phyloP scores from a whole-genome alignment of 2,329 filamentous ascomycete species.

The Exophiala xenobiotica region DNA sequence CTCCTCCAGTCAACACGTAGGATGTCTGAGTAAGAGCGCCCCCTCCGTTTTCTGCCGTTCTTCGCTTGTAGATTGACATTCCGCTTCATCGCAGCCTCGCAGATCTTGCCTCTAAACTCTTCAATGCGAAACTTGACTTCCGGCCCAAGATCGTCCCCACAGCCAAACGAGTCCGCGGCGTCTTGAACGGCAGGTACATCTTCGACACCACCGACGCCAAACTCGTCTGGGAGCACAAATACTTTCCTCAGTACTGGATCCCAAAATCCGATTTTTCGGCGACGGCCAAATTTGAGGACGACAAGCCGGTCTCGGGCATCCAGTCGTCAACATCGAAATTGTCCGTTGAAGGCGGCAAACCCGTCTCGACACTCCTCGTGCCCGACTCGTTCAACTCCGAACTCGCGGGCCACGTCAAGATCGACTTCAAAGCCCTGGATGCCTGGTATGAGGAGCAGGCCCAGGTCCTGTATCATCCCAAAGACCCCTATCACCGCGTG shows the following conservation, averaged over 20 bases:
- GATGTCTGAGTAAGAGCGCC: constrained; percentile 17
- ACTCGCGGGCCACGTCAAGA: constrained; percentile 29
- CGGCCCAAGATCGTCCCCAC: constrained; percentile 25
- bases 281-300: constrained; percentile 28
- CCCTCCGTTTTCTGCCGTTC: not conserved
- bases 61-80: not conserved
- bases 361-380: constrained; percentile 21
- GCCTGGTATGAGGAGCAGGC: constrained; percentile 31
- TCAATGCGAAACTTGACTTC: constrained; percentile 21
- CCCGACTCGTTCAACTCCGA: constrained; percentile 25
- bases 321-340: constrained; percentile 23
- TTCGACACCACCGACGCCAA: constrained; percentile 30
- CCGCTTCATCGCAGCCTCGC: constrained; percentile 15
- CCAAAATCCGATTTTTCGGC: constrained; percentile 19
- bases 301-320: constrained; percentile 27
- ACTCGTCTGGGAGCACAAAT: constrained; percentile 31
- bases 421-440: constrained; percentile 30
- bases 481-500: constrained; percentile 31
- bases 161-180: constrained; percentile 29
- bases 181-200: constrained; percentile 28
- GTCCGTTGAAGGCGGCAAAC: constrained; percentile 19
- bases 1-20: not conserved
- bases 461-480: constrained; percentile 28
- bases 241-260: constrained; percentile 30
- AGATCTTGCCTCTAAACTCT: constrained; percentile 29